Conservation (phyloP, 768 basidiomycete genomes). For the Podaxis mareebaensis region DNA sequence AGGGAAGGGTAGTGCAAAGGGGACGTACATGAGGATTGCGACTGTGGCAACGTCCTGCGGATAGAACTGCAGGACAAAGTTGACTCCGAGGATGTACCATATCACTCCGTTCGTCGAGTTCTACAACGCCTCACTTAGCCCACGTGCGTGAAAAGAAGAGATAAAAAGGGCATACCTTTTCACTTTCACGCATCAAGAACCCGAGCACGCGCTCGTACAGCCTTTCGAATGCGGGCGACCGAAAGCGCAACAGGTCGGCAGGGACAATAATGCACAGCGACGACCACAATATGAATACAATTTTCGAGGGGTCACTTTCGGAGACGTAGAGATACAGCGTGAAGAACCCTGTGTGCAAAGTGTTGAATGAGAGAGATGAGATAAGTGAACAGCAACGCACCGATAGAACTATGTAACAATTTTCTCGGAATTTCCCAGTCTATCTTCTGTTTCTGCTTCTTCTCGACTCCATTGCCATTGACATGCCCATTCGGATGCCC, state of each 20-base stretch:
- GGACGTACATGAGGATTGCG: slow-evolving; percentile 82
- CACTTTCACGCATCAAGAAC: slow-evolving; percentile 87
- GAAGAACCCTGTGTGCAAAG: slow-evolving; percentile 35
- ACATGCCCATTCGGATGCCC: slow-evolving; percentile 22
- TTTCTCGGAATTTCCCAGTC: slow-evolving; percentile 95
- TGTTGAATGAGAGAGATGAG: slow-evolving; percentile 9
- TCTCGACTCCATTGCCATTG: slow-evolving; percentile 14
- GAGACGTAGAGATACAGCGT: slow-evolving; percentile 42
- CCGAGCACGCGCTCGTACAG: slow-evolving; percentile 74
- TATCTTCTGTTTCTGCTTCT: slow-evolving; percentile 36
- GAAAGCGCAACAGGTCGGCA: slow-evolving; percentile 76
- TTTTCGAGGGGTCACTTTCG: slow-evolving; percentile 62
- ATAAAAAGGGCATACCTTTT: slow-evolving; percentile 55
- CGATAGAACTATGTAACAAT: slow-evolving; percentile 84
- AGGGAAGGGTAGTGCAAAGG: slow-evolving; percentile 1
- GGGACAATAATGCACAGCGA: slow-evolving; percentile 69
- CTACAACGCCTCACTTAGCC: slow-evolving; percentile 31
- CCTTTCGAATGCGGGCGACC: slow-evolving; percentile 60
- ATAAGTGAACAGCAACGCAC: slow-evolving; percentile 43
- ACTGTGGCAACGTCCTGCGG: slow-evolving; percentile 90
- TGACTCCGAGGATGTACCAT: slow-evolving; percentile 88
- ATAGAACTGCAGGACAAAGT: slow-evolving; percentile 71
- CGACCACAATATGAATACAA: slow-evolving; percentile 64
- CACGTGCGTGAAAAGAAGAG: neutral
- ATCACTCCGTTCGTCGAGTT: slow-evolving; percentile 83